Percentiles rank a stretch among this genome's conserved stretches.
phyloP scores from a whole-genome alignment of 441 rosid species.

The Bocquillonia castaneifolia region DNA sequence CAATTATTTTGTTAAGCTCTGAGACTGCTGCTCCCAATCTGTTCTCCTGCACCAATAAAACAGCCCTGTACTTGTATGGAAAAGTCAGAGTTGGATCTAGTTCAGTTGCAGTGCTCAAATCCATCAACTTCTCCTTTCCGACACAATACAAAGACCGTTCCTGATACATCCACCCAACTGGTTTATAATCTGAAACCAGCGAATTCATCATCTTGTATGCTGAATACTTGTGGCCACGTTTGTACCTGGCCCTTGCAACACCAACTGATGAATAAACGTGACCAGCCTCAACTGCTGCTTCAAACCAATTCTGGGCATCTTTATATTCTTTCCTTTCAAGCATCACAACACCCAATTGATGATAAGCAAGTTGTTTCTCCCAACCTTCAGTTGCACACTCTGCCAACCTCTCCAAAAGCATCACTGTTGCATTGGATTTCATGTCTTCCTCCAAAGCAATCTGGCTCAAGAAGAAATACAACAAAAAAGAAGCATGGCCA shows the following conservation, averaged over 20 bases:
- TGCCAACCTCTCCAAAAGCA: slow-evolving; percentile 78
- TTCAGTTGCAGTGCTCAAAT: slow-evolving; percentile 65
- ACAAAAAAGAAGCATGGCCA: slow-evolving; percentile 77
- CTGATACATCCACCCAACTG: slow-evolving; percentile 90
- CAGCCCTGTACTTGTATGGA: slow-evolving; percentile 85
- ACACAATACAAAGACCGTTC: slow-evolving; percentile 83
- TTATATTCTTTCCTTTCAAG: slow-evolving; percentile 80
- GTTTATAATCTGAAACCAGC: slow-evolving; percentile 48
- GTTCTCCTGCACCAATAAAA: slow-evolving; percentile 60
- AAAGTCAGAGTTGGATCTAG: slow-evolving; percentile 83
- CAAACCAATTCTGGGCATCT: slow-evolving; percentile 82
- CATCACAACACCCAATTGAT: slow-evolving; percentile 86
- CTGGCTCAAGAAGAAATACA: slow-evolving; percentile 84
- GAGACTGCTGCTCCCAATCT: slow-evolving; percentile 58
- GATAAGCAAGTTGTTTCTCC: slow-evolving; percentile 84
- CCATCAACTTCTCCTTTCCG: slow-evolving; percentile 70
- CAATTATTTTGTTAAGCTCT: slow-evolving; percentile 71
- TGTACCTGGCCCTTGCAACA: slow-evolving; percentile 76
- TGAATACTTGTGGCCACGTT: slow-evolving; percentile 85
- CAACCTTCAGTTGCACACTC: slow-evolving; percentile 70
- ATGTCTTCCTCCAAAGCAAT: slow-evolving; percentile 74
- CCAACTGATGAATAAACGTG: slow-evolving; percentile 75
- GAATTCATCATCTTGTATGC: slow-evolving; percentile 84
- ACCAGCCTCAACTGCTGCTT: slow-evolving; percentile 65
- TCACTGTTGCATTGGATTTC: slow-evolving; percentile 78